Percentiles rank a stretch among this genome's conserved stretches.
These are phyloP conservation scores for Graphiopsis chlorocephala DNA, from an alignment of 2,329 filamentous ascomycete species.

Conservation along the genomic window DNA sequence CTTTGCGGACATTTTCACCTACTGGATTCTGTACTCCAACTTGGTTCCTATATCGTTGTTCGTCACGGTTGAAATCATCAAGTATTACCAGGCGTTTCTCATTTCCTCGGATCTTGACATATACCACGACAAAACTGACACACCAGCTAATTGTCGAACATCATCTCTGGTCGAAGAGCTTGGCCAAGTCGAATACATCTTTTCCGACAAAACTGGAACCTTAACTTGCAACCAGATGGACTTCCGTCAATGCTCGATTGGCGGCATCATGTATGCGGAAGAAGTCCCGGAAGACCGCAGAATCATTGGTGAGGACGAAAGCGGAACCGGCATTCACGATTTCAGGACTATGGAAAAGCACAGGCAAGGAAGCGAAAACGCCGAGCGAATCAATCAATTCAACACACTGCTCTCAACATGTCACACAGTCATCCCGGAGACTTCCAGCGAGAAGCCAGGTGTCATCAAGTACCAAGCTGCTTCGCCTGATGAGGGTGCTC, in stretches of 20 bases:
- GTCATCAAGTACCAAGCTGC: slow-evolving; percentile 97
- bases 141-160: slow-evolving; percentile 90
- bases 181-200: slow-evolving; percentile 97
- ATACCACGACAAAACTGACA: slow-evolving; percentile 94
- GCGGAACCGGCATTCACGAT: slow-evolving; percentile 77
- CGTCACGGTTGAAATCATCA: slow-evolving; percentile 95
- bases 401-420: slow-evolving; percentile 82
- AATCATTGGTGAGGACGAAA: slow-evolving; percentile 68
- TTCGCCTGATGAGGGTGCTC: slow-evolving; percentile 93
- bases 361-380: slow-evolving; percentile 50
- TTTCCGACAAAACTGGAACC: slow-evolving; percentile 96
- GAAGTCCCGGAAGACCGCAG: slow-evolving; percentile 88
- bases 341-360: slow-evolving; percentile 75
- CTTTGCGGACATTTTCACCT: slow-evolving; percentile 91
- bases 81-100: slow-evolving; percentile 95
- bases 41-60: slow-evolving; percentile 96
- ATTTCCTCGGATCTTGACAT: slow-evolving; percentile 98
- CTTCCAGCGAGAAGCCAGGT: slow-evolving; percentile 70
- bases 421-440: slow-evolving; percentile 95
- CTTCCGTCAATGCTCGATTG: slow-evolving; percentile 92
- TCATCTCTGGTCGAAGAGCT: slow-evolving; percentile 95
- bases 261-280: slow-evolving; percentile 88
- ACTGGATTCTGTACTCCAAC: slow-evolving; percentile 97
- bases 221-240: slow-evolving; percentile 99
- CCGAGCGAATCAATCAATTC: slow-evolving; percentile 74